Percentiles rank a stretch among this genome's conserved stretches.
Conservation (phyloP, 139 green algal genomes). For the Trebouxia sp. region DNA sequence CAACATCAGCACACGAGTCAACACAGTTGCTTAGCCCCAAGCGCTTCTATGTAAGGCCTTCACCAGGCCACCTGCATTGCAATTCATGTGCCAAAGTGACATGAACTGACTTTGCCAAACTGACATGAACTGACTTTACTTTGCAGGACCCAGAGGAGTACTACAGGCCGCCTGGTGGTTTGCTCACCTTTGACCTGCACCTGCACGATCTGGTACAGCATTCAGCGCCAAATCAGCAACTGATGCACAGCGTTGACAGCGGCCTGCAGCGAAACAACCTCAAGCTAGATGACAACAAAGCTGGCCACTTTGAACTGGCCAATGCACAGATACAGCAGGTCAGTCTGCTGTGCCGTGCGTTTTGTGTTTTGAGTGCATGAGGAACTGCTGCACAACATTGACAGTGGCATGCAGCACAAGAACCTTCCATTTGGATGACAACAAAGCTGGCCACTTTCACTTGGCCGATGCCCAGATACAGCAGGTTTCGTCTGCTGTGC, state of each 20-base stretch:
- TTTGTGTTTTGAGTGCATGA: background rate
- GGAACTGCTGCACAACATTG: slow-evolving; percentile 7
- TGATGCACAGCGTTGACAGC: slow-evolving; percentile 16
- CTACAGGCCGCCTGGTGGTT: slow-evolving; percentile 42
- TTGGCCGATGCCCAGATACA: slow-evolving; percentile 54
- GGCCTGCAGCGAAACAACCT: background rate
- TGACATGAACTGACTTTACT: too few relatives aligned
- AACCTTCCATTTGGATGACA: background rate
- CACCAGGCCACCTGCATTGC: too few relatives aligned
- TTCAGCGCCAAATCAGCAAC: slow-evolving; percentile 35
- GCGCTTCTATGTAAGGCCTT: too few relatives aligned
- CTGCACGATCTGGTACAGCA: slow-evolving; percentile 28
- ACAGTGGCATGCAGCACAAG: background rate
- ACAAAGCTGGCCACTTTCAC: slow-evolving; percentile 44
- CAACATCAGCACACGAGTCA: too few relatives aligned
- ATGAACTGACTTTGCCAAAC: too few relatives aligned
- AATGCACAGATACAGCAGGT: slow-evolving; percentile 43
- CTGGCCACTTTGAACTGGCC: slow-evolving; percentile 56
- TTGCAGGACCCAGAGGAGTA: slow-evolving; percentile 51
- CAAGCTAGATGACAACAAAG: background rate
- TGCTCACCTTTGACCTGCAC: slow-evolving; percentile 42
- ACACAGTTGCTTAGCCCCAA: too few relatives aligned
- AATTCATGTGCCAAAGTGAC: too few relatives aligned
- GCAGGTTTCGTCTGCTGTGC: background rate
- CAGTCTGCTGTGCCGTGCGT: background rate